Conservation (phyloP, 75 land plant species). For the Sequoia sempervirens region DNA sequence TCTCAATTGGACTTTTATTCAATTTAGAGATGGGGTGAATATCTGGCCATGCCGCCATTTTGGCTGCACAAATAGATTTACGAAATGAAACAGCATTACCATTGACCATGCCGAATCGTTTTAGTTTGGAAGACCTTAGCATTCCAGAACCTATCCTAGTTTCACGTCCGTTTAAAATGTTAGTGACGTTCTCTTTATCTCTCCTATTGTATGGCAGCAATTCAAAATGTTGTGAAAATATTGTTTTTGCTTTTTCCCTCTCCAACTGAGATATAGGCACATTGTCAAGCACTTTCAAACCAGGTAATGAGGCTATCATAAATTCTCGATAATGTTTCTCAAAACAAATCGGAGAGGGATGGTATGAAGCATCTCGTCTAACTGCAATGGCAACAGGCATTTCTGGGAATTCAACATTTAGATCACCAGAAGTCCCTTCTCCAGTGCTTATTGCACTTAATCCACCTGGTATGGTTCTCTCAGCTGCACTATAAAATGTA, state of each 20-base stretch:
- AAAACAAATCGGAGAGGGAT: slow-evolving; percentile 71
- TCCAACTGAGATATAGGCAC: slow-evolving; percentile 45
- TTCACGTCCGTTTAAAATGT: slow-evolving; percentile 57
- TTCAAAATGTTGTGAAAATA: slow-evolving; percentile 56
- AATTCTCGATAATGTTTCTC: slow-evolving; percentile 75
- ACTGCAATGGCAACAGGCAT: neutral
- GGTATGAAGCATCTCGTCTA: slow-evolving; percentile 28
- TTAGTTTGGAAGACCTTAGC: slow-evolving; percentile 15
- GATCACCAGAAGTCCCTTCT: slow-evolving; percentile 13
- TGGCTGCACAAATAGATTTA: slow-evolving; percentile 69
- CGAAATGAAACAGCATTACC: slow-evolving; percentile 41
- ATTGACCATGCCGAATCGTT: slow-evolving; percentile 11
- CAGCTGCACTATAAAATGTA: slow-evolving; percentile 14
- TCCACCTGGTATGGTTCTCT: slow-evolving; percentile 6
- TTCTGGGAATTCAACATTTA: slow-evolving; percentile 6
- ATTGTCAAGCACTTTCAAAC: slow-evolving; percentile 65
- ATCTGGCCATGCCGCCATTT: slow-evolving; percentile 67
- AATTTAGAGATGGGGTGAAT: slow-evolving; percentile 43
- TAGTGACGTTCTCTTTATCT: slow-evolving; percentile 44
- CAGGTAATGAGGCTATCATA: slow-evolving; percentile 55
- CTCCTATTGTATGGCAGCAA: slow-evolving; percentile 53
- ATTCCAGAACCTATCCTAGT: slow-evolving; percentile 17
- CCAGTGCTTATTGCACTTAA: slow-evolving; percentile 13
- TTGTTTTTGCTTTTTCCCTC: slow-evolving; percentile 46
- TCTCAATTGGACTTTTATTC: slow-evolving; percentile 20